These are phyloP conservation scores for Malassezia caprae DNA, from an alignment of 1,284 basidiomycete species.

Conservation along the genomic window DNA sequence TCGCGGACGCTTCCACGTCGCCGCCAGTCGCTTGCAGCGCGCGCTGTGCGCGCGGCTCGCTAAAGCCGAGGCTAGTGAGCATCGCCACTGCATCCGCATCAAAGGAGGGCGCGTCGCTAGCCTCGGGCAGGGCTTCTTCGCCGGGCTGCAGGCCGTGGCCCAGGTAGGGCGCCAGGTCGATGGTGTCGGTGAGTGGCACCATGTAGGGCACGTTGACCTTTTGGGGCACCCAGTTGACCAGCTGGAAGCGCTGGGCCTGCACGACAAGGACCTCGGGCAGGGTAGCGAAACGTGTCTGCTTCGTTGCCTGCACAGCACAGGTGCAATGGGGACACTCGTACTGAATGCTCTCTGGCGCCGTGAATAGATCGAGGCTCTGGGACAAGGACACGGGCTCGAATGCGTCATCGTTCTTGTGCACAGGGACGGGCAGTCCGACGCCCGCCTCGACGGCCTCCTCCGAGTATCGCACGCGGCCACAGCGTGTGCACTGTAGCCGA, in stretches of 20 bases:
- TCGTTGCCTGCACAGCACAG: constrained; percentile 59
- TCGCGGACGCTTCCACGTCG: constrained; percentile 75
- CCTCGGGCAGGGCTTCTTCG: constrained; percentile 65
- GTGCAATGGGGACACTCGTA: constrained; percentile 60
- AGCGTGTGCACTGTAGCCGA: constrained; percentile 58
- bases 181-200: constrained; percentile 57
- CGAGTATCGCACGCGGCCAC: constrained; percentile 77
- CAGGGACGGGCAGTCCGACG: constrained; percentile 67
- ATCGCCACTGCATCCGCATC: constrained; percentile 35
- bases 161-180: constrained; percentile 60
- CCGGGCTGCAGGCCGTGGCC: constrained; percentile 64
- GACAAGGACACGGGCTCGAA: constrained; percentile 65
- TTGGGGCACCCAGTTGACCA: constrained; percentile 91
- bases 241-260: constrained; percentile 87
- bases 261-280: constrained; percentile 82
- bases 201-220: constrained; percentile 83
- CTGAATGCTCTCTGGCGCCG: constrained; percentile 62
- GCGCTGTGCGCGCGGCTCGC: constrained; percentile 34
- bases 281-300: constrained; percentile 65
- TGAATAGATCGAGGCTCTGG: constrained; percentile 61
- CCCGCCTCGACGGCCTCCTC: constrained; percentile 64
- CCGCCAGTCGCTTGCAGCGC: constrained; percentile 75
- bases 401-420: constrained; percentile 7
- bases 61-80: constrained; percentile 41
- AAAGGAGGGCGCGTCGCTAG: constrained; percentile 51